A percentile compares a stretch with the other conserved stretches of the same genome.
Conservation (phyloP, 495 filamentous ascomycete genomes). For the Lepraria neglecta region DNA sequence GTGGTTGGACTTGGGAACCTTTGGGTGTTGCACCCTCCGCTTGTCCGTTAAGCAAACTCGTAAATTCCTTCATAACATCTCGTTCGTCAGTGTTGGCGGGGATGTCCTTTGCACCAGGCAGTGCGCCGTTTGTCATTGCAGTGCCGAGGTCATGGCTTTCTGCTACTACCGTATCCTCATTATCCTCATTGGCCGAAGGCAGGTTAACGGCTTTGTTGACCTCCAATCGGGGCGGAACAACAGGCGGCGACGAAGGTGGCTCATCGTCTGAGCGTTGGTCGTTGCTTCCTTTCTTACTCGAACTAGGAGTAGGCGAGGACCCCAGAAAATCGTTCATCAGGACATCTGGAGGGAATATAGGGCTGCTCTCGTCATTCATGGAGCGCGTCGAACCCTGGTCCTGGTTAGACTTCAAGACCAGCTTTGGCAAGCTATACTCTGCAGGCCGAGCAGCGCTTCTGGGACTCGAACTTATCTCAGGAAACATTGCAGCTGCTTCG, state of each 20-base stretch:
- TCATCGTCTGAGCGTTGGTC: conserved; percentile 37
- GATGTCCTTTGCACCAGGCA: neutral
- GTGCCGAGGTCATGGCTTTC: neutral
- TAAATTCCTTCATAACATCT: neutral
- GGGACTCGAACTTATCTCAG: conserved; percentile 60
- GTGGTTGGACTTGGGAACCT: neutral
- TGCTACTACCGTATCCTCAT: neutral
- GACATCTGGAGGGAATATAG: conserved; percentile 39
- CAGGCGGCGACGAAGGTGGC: conserved; percentile 49
- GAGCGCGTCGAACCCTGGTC: conserved; percentile 26
- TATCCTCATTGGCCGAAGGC: neutral
- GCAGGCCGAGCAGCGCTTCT: conserved; percentile 31
- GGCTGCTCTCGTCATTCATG: conserved; percentile 41
- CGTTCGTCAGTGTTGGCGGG: neutral
- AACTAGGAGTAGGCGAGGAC: conserved; percentile 74
- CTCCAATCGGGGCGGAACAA: conserved; percentile 7
- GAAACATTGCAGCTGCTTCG: conserved; percentile 63
- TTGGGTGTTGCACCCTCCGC: neutral
- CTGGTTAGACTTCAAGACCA: conserved; percentile 31
- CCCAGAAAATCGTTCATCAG: conserved; percentile 58
- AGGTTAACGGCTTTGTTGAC: neutral
- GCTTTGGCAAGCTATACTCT: conserved; percentile 37
- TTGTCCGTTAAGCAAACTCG: neutral
- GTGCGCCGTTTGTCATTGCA: neutral
- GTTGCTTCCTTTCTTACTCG: conserved; percentile 30